Evolutionary conservation across 2,329 filamentous ascomycete genomes (phyloP).

Genomic region (Clonostachys rhizophaga): DNA sequence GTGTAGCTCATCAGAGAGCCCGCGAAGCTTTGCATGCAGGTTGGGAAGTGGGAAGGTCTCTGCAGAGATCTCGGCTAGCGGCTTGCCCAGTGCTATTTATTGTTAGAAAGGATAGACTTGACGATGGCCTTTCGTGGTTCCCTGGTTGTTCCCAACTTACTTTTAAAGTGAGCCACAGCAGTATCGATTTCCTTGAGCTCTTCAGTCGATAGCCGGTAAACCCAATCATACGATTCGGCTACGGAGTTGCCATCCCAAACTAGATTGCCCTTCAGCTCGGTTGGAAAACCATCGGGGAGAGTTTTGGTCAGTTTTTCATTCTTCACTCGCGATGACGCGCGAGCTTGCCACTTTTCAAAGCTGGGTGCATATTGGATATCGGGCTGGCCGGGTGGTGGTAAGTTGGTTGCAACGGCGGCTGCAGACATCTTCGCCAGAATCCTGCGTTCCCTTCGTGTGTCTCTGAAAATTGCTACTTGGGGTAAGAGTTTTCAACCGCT

Average conservation of each 20-base stretch:
- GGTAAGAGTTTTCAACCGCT: too few species aligned
- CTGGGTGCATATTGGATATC: slow-evolving; percentile 55
- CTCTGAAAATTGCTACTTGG: too few species aligned
- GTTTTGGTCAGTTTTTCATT: slow-evolving; percentile 28
- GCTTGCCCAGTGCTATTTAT: slow-evolving; percentile 10
- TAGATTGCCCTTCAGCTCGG: slow-evolving; percentile 38
- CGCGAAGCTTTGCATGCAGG: slow-evolving; percentile 42
- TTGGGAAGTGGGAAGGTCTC: slow-evolving; percentile 51
- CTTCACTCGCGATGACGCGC: slow-evolving; percentile 35
- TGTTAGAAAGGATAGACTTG: neutral
- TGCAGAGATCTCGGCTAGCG: slow-evolving; percentile 35
- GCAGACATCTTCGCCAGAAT: too few species aligned
- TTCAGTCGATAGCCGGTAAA: slow-evolving; percentile 36
- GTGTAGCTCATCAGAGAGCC: slow-evolving; percentile 49
- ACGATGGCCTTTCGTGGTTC: neutral
- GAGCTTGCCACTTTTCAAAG: slow-evolving; percentile 44
- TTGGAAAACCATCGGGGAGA: slow-evolving; percentile 46
- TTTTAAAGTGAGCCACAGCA: slow-evolving; percentile 34
- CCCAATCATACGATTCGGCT: slow-evolving; percentile 44
- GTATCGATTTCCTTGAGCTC: slow-evolving; percentile 45
- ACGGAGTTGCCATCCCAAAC: slow-evolving; percentile 53
- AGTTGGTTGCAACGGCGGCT: neutral
- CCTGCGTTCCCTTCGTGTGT: too few species aligned
- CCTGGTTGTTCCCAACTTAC: slow-evolving; percentile 12
- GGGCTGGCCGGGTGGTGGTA: slow-evolving; percentile 40